phyloP scores from a whole-genome alignment of 768 basidiomycete species.

The Calocybe gangraenosa region DNA sequence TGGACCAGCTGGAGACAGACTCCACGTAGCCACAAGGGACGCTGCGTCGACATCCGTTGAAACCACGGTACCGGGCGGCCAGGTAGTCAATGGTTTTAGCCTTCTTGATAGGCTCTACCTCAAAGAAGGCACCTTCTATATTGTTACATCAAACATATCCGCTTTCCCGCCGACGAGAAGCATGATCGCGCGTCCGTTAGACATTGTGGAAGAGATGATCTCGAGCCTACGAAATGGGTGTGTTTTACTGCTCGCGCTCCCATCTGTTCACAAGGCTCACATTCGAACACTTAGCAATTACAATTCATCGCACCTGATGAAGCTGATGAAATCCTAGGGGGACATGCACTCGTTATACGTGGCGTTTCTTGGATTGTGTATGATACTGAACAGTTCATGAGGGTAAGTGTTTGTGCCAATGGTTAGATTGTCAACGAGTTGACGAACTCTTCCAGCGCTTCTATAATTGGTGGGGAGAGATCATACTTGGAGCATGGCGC shows the following conservation, averaged over 20 bases:
- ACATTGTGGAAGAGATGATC: slow-evolving; percentile 17
- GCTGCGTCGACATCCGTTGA: slow-evolving; percentile 12
- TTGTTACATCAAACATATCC: slow-evolving; percentile 42
- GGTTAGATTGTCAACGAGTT: background rate
- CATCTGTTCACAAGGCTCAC: background rate
- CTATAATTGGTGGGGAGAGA: slow-evolving; percentile 26
- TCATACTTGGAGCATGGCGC: slow-evolving; percentile 21
- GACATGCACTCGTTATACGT: slow-evolving; percentile 12
- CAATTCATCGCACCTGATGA: slow-evolving; percentile 14
- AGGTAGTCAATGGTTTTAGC: slow-evolving; percentile 65
- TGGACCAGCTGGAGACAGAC: too few relatives aligned
- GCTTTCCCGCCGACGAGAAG: slow-evolving; percentile 42
- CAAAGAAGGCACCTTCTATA: slow-evolving; percentile 67
- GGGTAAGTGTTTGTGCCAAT: slow-evolving; percentile 6
- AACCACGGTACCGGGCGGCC: slow-evolving; percentile 25
- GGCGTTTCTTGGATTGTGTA: slow-evolving; percentile 18
- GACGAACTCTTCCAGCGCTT: slow-evolving; percentile 18
- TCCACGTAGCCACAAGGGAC: background rate
- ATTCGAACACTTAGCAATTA: slow-evolving; percentile 13
- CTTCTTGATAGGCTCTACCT: slow-evolving; percentile 73
- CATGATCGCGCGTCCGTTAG: slow-evolving; percentile 34
- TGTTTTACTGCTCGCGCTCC: background rate
- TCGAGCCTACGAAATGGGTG: slow-evolving; percentile 27
- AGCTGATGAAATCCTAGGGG: slow-evolving; percentile 16
- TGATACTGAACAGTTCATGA: slow-evolving; percentile 22